phyloP scores from a whole-genome alignment of 2,329 filamentous ascomycete species.

The Ceratocystis eucalypticola region DNA sequence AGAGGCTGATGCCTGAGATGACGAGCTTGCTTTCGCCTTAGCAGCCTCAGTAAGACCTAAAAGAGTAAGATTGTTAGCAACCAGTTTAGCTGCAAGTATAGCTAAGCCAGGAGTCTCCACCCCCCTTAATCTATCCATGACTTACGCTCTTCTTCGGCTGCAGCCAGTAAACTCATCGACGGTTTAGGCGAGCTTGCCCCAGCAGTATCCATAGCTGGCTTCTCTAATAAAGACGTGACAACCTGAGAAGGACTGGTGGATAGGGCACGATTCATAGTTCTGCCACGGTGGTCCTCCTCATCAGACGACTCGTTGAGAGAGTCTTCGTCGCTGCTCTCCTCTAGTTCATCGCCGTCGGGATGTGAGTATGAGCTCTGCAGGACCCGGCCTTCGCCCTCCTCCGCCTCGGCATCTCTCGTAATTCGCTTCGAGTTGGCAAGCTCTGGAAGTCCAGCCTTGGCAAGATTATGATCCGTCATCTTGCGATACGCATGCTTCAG shows the following conservation, averaged over 20 bases:
- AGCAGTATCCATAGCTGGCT: slow-evolving; percentile 10
- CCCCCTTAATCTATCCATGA: slow-evolving; percentile 20
- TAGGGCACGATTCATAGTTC: slow-evolving; percentile 38
- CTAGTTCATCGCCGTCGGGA: slow-evolving; percentile 48
- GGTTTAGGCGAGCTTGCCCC: slow-evolving; percentile 27
- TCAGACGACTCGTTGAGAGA: slow-evolving; percentile 40
- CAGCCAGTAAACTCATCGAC: slow-evolving; percentile 52
- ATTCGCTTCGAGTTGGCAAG: slow-evolving; percentile 43
- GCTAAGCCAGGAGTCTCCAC: not conserved
- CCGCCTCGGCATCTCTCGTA: slow-evolving; percentile 26
- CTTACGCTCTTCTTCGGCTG: slow-evolving; percentile 67
- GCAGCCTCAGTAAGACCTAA: slow-evolving; percentile 13
- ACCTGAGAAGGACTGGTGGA: slow-evolving; percentile 5
- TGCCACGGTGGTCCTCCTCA: slow-evolving; percentile 51
- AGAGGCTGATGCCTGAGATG: slow-evolving; percentile 29
- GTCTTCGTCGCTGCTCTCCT: slow-evolving; percentile 59
- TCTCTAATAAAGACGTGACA: slow-evolving; percentile 7
- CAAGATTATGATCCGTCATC: slow-evolving; percentile 57
- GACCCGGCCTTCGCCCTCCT: slow-evolving; percentile 40
- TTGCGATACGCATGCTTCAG: slow-evolving; percentile 56
- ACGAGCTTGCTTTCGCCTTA: slow-evolving; percentile 4
- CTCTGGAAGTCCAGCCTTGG: slow-evolving; percentile 46
- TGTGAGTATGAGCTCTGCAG: slow-evolving; percentile 51
- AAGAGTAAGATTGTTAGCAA: not conserved
- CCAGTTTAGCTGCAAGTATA: not conserved